Evolutionary conservation across 768 basidiomycete species (phyloP), one percentile per base, ranked within the genome.

Genomic region (Leucogyrophana mollusca): DNA sequence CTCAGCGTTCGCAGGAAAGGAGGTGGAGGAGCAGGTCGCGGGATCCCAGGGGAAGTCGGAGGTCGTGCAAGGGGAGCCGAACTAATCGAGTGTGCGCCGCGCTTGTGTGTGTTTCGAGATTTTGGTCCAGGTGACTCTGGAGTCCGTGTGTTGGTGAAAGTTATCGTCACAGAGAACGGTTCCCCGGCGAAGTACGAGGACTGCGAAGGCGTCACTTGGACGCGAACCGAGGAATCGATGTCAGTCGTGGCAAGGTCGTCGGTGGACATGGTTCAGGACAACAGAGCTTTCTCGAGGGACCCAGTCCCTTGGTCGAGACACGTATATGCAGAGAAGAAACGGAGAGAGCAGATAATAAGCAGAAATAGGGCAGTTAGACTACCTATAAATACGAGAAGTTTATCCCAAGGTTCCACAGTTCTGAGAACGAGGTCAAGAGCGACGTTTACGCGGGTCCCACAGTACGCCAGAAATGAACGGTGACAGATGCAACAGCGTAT

Each of bases 151-250:
- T 95, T 96, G 40, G 87, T 85, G 65, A 96, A 92, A 0, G 88
- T 87, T 54, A 97, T 83, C 3, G 82, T 86, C 10, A 90, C 90
- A 2, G 83, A 73, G 66, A 95, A 91, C 0, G 79, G 72, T 66
- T 97, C 94, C 46, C 94, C 94, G 0, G 94, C 91, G 63, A 94
- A 97, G 68, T 87, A 97, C 0, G 92, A 90, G 0, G 90, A 87
- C 51, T 93, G 87, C 0, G 87, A 76, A 2, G 94, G 94, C 0
- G 79, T 78, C 17, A 89, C 84, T 21, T 80, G 76, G 32, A 90
- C 82, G 30, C 85, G 82, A 4, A 90, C 74, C 34, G 74, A 73
- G 11, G 77, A 71, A 41, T 80, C 79, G 38, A 56, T 22, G 50
- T 56, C n/a, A n/a, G 41, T 43, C 10, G 32, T 44, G 47, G 40